Evolutionary conservation across 805 yeast species (phyloP), one percentile per base, ranked within the genome.

Genomic region (Hanseniaspora lachancei): DNA sequence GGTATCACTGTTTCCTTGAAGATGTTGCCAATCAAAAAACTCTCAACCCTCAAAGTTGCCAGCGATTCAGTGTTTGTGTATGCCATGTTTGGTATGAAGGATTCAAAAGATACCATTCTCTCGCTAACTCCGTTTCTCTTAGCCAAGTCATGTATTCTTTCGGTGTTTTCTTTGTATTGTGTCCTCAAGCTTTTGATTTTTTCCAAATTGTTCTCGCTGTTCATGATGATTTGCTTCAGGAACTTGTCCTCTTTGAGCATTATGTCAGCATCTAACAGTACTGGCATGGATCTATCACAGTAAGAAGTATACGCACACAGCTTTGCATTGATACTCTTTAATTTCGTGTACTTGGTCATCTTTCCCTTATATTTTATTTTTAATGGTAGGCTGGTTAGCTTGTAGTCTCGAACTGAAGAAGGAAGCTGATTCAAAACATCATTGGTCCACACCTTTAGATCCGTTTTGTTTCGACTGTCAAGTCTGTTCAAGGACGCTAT

Each of bases 1-100:
- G 58, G 54, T 9, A 57, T 44, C 9, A 56, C 41, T 20, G 61
- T 56, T 8, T 62, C 61, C 5, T 62, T 60, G 43, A 61, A 61
- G 48, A 72, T 68, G 13, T 46, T 46, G 16, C 36, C 29, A 8
- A 53, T 53, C 23, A 34, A 23, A n/a, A 46, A 46, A 4, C 39
- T 15, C 21, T 53, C 56, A 27, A 53, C 36, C 2, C 40, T 53
- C 35, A 53, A 36, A 9, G 56, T 29, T 2, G 50, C 44, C 23
- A 53, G 21, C 4, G 56, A 49, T 39, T 53, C 56, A 15, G 40
- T 16, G 39, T 53, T 47, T 15, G 56, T 27, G 12, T n/a, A 15
- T n/a, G 38, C 13, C 2, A 32, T 3, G 12, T n/a, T 16, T 16
- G 35, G n/a, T n/a, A 53, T 46, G 32, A 53, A 53, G 6, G 49